Base-by-base conservation (phyloP, 768 basidiomycete species). In the Hygrocybe punicea region DNA sequence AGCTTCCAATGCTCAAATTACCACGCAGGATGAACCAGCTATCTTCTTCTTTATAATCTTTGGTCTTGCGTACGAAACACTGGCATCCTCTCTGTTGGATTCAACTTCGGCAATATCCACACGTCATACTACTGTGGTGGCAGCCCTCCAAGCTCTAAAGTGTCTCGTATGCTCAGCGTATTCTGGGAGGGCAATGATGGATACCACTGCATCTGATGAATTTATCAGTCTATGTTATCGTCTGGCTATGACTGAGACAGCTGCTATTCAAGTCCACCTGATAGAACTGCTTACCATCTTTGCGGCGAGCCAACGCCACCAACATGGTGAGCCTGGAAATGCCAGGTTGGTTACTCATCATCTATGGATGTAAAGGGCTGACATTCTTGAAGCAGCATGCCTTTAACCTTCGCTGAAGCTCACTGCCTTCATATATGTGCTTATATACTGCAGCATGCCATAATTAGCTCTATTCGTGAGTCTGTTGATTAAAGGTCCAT, bases 41-140 rank as follows among this genome's bases (percentile, higher is more conserved):
- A 79, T 84, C 10, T 85, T 91, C 71, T 99, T 98, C 74, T 93
- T 87, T 72, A 81, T 91, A 10, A 67, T 97, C 4, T 98, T 96
- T 67, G 95, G 96, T 10, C 81, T 98, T n/a, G 86, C 96, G 1
- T 99, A 89, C 62, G 96, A 98, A 67, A 86, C 91, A 0, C 74
- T 98, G 6, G 83, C 83, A 0, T 78, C 81, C 0, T 81, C 88
- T 3, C 83, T 87, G 2, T 72, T 85, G 0, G 83, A 91, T 54
- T 76, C 83, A 0, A 79, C 81, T 4, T 69, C 76, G 2, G 61
- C 71, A 0, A 68, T 74, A 5, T 66, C 76, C 10, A 62, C 74
- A 9, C 80, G 80, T 6, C 74, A 78, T 48, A 71, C 74, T 1
- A 74, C 83, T 6, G 74, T 85, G 9, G 69, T 83, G 2, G 83